Conservation (phyloP, 2,329 filamentous ascomycete genomes). For the Neofusicoccum laricinum region DNA sequence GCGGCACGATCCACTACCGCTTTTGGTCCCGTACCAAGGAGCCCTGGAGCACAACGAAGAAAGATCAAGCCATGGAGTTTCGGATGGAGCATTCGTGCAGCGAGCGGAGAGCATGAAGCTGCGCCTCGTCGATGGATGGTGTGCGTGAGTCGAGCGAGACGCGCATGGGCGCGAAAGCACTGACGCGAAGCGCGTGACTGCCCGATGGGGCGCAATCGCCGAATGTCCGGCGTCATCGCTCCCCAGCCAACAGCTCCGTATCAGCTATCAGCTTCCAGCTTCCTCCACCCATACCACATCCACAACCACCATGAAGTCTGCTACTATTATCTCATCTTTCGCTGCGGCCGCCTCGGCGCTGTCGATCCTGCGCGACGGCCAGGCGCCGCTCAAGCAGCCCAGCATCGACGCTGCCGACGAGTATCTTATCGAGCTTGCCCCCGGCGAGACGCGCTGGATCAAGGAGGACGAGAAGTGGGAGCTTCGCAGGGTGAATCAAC, state of each 20-base stretch:
- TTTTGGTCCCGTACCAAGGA: background rate
- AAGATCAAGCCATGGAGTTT: background rate
- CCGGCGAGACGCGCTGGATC: constrained; percentile 79
- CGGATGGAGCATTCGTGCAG: background rate
- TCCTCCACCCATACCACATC: too few species aligned
- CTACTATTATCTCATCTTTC: constrained; percentile 9
- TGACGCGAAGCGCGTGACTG: background rate
- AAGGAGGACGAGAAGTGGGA: constrained; percentile 96
- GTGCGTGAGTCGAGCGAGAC: background rate
- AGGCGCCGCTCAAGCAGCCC: constrained; percentile 13
- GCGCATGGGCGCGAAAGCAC: background rate
- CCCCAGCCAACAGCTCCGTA: background rate
- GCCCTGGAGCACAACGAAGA: background rate
- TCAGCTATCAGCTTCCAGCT: background rate
- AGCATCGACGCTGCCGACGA: background rate
- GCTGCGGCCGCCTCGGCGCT: constrained; percentile 16
- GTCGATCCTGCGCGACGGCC: constrained; percentile 10
- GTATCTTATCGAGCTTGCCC: constrained; percentile 80
- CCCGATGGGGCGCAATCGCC: constrained; percentile 1
- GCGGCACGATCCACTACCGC: background rate
- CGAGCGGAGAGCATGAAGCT: background rate
- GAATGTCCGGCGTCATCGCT: constrained; percentile 1
- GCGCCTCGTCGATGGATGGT: background rate
- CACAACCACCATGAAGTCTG: constrained; percentile 15
- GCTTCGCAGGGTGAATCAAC: constrained; percentile 69